Evolutionary conservation across 2,329 filamentous ascomycete genomes (phyloP).

Genomic region (Fusarium haematococcum): DNA sequence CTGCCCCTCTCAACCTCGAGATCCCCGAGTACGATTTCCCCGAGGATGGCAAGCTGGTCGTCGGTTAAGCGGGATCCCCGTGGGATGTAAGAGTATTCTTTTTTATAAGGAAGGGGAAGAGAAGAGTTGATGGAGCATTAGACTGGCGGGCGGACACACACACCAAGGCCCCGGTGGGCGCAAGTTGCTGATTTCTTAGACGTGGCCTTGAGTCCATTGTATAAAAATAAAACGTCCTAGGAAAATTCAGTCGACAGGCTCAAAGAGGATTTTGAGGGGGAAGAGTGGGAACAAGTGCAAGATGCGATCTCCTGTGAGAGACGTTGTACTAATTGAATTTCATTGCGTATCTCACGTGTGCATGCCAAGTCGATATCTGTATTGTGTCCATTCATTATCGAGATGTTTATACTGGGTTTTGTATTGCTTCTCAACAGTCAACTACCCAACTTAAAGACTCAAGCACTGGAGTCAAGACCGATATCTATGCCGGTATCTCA

Average conservation of each 20-base stretch:
- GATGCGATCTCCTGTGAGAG: slow-evolving; percentile 31
- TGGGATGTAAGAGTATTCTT: slow-evolving; percentile 44
- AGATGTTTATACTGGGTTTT: background rate
- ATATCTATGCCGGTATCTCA: background rate
- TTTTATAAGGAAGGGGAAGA: slow-evolving; percentile 30
- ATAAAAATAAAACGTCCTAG: slow-evolving; percentile 53
- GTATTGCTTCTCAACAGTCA: background rate
- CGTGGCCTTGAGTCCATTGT: slow-evolving; percentile 51
- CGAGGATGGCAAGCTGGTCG: slow-evolving; percentile 87
- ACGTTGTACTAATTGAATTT: slow-evolving; percentile 42
- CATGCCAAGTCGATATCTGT: background rate
- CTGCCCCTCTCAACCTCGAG: slow-evolving; percentile 97
- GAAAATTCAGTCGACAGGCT: slow-evolving; percentile 41
- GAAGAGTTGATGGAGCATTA: slow-evolving; percentile 32
- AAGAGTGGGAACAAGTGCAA: slow-evolving; percentile 25
- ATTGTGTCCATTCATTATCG: background rate
- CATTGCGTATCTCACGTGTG: slow-evolving; percentile 9
- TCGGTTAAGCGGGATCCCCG: slow-evolving; percentile 77
- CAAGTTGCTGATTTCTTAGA: slow-evolving; percentile 50
- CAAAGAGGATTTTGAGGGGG: slow-evolving; percentile 12
- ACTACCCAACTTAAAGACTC: background rate
- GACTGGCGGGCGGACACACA: slow-evolving; percentile 36
- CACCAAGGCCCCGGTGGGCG: slow-evolving; percentile 38
- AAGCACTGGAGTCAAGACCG: background rate
- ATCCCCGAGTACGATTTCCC: slow-evolving; percentile 93